phyloP scores from a whole-genome alignment of 495 filamentous ascomycete species.

The Lophium mytilinum region DNA sequence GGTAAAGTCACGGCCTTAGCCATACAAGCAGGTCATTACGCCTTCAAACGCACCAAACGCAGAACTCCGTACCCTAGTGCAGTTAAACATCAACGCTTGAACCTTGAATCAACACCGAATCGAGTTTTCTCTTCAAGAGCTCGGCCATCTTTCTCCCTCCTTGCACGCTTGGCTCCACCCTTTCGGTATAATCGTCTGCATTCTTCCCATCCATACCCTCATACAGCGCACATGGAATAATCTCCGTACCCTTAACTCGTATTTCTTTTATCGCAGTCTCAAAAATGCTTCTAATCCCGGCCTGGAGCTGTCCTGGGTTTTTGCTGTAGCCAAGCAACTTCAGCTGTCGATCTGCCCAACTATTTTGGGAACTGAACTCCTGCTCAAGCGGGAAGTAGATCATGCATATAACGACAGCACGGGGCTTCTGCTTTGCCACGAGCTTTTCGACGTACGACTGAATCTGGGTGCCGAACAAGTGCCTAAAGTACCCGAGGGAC shows the following conservation, averaged over 20 bases:
- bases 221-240: constrained; percentile 28
- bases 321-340: constrained; percentile 25
- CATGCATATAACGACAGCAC: constrained; percentile 30
- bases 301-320: constrained; percentile 25
- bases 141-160: constrained; percentile 31
- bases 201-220: constrained; percentile 28
- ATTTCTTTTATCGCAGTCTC: constrained; percentile 25
- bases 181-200: constrained; percentile 22
- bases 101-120: background rate
- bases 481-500: constrained; percentile 24
- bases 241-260: constrained; percentile 22
- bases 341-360: constrained; percentile 29
- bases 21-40: too few species aligned
- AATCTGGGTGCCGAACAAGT: constrained; percentile 21
- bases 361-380: constrained; percentile 8
- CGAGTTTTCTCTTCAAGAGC: constrained; percentile 2
- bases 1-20: too few species aligned
- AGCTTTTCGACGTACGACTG: constrained; percentile 21
- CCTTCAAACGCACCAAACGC: too few species aligned
- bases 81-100: background rate
- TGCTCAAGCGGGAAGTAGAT: constrained; percentile 32
- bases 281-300: constrained; percentile 29
- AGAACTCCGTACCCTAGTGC: too few species aligned
- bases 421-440: constrained; percentile 24
- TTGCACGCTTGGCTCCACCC: constrained; percentile 29